Base-by-base conservation (phyloP, 352 stramenopile genomes). In the Phytopythium chamaehyphon region DNA sequence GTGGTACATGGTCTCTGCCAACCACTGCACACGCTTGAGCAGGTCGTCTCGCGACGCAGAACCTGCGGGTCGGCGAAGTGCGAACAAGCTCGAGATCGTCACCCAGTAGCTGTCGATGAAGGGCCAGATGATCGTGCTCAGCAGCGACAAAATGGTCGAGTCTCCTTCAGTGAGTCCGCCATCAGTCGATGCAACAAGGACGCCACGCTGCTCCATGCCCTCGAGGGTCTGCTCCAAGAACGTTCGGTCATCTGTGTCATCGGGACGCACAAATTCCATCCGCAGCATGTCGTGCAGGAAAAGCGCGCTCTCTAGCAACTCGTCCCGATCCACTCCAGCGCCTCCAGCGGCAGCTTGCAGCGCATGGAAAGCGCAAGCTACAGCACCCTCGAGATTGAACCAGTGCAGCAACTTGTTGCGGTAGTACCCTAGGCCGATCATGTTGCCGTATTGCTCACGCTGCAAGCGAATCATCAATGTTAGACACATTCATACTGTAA, bases 61-160 rank as follows among this genome's bases (percentile, higher is more conserved):
- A 28, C 76, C 52, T 0, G 60, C 57, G 1, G 75, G 69, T 11
- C 46, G 44, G 15, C 81, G 78, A 37, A 92, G 56, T 10, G 76
- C 82, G 28, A 89, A 80, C 23, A 92, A 60, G 68, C 79, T 89
- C 42, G 70, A 81, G 54, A 92, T 66, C 10, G 79, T 76, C 21
- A 92, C 82, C 79, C 79, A 92, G 68, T 92, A 92, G 64, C 76
- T 88, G 54, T 93, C 83, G 52, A 93, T 83, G 46, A 92, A 93
- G n/a, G 83, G 83, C 83, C 81, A 92, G n/a, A 88, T 59, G 19
- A 91, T 64, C 22, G 69, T 88, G 57, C 77, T 88, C 40, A 93
- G 56, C 54, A 93, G 57, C 33, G 78, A 77, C 15, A 90, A 64
- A 54, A 88, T 71, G 12, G 69, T 45, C 19, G 63, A 35, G 37